Evolutionary conservation across 2,329 filamentous ascomycete species (phyloP).

Genomic region (Fusarium sp.): DNA sequence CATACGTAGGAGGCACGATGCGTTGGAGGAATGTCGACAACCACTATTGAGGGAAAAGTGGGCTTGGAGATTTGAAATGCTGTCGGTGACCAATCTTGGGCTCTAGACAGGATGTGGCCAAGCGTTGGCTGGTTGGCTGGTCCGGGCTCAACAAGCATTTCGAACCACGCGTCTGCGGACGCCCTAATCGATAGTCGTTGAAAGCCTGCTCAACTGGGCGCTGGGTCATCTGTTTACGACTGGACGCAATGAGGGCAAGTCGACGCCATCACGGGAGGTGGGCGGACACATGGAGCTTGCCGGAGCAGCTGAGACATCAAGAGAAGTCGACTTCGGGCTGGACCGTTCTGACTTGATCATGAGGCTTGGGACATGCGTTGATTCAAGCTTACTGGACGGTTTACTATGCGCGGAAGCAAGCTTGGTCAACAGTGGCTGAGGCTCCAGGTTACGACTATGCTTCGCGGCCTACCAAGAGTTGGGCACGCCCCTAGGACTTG

Average conservation of each 20-base stretch:
- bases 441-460: conserved; percentile 2
- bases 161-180: conserved; percentile 28
- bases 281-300: neutral
- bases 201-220: conserved; percentile 1
- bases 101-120: conserved; percentile 20
- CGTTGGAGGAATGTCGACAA: conserved; percentile 15
- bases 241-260: conserved; percentile 16
- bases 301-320: conserved; percentile 4
- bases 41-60: conserved; percentile 23
- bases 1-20: neutral
- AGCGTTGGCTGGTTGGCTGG: neutral
- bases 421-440: conserved; percentile 10
- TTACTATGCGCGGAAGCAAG: neutral
- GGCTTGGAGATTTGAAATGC: neutral
- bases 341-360: conserved; percentile 16
- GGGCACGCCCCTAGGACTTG: neutral
- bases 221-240: conserved; percentile 5
- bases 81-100: conserved; percentile 12
- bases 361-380: neutral
- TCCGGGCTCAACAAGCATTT: conserved; percentile 4
- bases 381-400: neutral
- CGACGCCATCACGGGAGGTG: neutral
- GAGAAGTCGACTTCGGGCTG: neutral
- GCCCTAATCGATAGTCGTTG: neutral
- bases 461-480: neutral